phyloP scores from a whole-genome alignment of 257 asterid species.

The Buddleja alternifolia region DNA sequence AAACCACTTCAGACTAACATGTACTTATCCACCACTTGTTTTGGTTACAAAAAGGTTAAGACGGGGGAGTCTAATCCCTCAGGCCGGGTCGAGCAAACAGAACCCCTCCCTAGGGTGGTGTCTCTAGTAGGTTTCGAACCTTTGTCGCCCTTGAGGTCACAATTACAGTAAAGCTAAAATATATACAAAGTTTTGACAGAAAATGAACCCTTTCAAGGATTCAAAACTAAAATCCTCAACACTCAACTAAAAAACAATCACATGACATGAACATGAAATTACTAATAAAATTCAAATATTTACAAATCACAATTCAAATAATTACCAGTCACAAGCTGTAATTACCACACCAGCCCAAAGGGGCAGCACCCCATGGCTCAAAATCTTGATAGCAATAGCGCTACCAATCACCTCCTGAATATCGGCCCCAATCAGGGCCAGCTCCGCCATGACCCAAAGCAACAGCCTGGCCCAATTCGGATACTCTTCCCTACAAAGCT shows the following conservation, averaged over 20 bases:
- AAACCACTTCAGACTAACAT: background rate
- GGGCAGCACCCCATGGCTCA: constrained; percentile 59
- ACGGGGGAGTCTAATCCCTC: no score
- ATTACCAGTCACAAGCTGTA: constrained; percentile 82
- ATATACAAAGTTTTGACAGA: no score
- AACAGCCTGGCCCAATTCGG: constrained; percentile 74
- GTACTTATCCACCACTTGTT: constrained; percentile 13
- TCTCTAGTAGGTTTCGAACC: no score
- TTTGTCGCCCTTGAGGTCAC: no score
- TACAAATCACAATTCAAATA: no score
- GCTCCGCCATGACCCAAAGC: constrained; percentile 81
- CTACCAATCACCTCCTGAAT: constrained; percentile 90
- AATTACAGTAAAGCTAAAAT: no score
- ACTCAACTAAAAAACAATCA: no score
- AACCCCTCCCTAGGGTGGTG: no score
- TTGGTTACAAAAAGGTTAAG: no score
- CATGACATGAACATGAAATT: background rate
- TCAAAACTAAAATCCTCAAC: no score
- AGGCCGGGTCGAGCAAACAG: no score
- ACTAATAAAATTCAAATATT: background rate
- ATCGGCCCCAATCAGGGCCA: constrained; percentile 78
- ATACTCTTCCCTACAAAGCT: constrained; percentile 78
- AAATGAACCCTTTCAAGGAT: no score
- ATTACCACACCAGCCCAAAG: constrained; percentile 81
- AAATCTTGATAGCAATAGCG: constrained; percentile 78